A percentile compares a stretch with the other conserved stretches of the same genome.
Evolutionary conservation across 179 eudicot species (phyloP).

Genomic region (Nepenthes alata): DNA sequence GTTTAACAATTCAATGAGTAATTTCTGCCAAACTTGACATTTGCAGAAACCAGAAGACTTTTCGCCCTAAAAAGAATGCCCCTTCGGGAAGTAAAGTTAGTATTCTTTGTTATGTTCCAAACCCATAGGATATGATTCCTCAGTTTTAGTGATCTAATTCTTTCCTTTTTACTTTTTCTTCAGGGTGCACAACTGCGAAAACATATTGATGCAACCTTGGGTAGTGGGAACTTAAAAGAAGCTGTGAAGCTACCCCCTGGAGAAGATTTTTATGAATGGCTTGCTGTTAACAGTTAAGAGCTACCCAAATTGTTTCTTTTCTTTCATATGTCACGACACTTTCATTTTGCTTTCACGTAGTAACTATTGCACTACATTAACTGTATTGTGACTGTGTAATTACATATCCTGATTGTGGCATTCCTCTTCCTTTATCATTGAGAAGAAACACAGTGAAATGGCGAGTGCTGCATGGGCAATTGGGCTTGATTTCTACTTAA

Average conservation of each 20-base stretch:
- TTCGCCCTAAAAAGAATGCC: slow-evolving; percentile 56
- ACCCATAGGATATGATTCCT: neutral
- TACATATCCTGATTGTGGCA: no score
- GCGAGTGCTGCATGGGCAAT: no score
- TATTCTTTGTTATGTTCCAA: slow-evolving; percentile 5
- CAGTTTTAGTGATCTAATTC: neutral
- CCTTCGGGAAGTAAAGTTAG: slow-evolving; percentile 59
- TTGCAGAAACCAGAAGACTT: slow-evolving; percentile 59
- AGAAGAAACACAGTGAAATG: no score
- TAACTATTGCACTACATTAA: no score
- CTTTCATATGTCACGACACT: neutral
- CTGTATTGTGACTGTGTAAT: no score
- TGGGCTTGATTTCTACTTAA: no score
- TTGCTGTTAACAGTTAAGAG: slow-evolving; percentile 57
- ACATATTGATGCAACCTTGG: slow-evolving; percentile 60
- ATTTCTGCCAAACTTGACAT: slow-evolving; percentile 3
- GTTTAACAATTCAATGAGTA: neutral
- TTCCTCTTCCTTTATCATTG: no score
- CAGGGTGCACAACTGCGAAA: slow-evolving; percentile 59
- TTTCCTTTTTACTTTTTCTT: neutral
- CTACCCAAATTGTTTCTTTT: neutral
- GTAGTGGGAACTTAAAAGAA: slow-evolving; percentile 59
- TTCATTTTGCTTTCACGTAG: neutral
- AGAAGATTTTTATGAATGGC: slow-evolving; percentile 59
- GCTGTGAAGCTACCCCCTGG: slow-evolving; percentile 64